phyloP scores from a whole-genome alignment of 2,329 filamentous ascomycete genomes.

The Coniochaeta hoffmannii region DNA sequence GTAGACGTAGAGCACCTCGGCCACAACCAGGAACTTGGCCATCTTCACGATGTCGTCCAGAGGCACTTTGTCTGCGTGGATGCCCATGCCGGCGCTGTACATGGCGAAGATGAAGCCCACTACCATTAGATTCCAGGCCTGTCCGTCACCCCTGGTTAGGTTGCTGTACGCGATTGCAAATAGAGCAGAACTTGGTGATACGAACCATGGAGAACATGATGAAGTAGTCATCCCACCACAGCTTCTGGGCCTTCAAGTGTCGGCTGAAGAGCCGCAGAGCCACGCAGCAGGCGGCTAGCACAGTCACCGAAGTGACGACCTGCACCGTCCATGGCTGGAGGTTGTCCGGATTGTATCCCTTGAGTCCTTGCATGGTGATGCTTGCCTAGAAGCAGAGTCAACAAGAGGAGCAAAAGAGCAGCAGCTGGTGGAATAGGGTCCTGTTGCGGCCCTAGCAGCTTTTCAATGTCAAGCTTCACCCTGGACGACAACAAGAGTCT shows the following conservation, averaged over 20 bases:
- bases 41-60: slow-evolving; percentile 30
- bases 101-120: slow-evolving; percentile 41
- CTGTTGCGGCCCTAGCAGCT: background rate
- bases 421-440: background rate
- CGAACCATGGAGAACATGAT: slow-evolving; percentile 40
- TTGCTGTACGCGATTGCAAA: background rate
- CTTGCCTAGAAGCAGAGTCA: background rate
- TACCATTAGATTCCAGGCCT: slow-evolving; percentile 34
- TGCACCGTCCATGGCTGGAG: slow-evolving; percentile 34
- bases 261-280: slow-evolving; percentile 33
- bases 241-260: slow-evolving; percentile 29
- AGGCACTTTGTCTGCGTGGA: slow-evolving; percentile 33
- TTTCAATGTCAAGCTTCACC: background rate
- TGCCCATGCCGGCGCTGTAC: slow-evolving; percentile 36
- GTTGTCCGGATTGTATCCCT: slow-evolving; percentile 25
- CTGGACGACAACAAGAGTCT: background rate
- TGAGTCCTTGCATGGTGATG: slow-evolving; percentile 14
- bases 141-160: background rate
- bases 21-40: slow-evolving; percentile 38
- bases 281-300: slow-evolving; percentile 29
- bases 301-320: slow-evolving; percentile 32
- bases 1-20: slow-evolving; percentile 39
- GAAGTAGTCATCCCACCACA: slow-evolving; percentile 46
- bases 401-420: background rate
- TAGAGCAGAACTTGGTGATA: background rate